These are phyloP conservation scores for Rusavskia elegans DNA, from an alignment of 495 filamentous ascomycete species.

Conservation along the genomic window DNA sequence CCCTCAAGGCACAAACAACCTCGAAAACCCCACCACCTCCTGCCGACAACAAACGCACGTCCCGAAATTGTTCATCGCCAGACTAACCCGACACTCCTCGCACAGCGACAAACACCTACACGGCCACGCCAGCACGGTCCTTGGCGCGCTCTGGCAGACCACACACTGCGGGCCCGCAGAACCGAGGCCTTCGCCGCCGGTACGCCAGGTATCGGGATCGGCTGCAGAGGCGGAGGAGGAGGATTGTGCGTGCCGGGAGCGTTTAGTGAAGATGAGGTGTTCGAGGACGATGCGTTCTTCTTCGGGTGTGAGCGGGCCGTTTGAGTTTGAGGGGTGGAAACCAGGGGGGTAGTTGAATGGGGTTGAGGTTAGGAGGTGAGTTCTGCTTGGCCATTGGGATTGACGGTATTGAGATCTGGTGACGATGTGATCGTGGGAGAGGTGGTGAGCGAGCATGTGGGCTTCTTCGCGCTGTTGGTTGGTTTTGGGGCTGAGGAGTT, in stretches of 20 bases:
- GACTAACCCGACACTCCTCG: conserved; percentile 82
- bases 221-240: conserved; percentile 7
- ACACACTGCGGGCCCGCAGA: conserved; percentile 74
- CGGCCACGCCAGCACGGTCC: conserved; percentile 90
- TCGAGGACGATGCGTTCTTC: conserved; percentile 75
- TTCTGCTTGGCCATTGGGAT: conserved; percentile 45
- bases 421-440: conserved; percentile 50
- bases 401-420: conserved; percentile 66
- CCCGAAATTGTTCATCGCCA: conserved; percentile 93
- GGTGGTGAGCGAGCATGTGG: conserved; percentile 63
- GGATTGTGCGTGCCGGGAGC: conserved; percentile 17
- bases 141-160: conserved; percentile 73
- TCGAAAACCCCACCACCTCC: conserved; percentile 70
- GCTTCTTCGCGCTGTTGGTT: conserved; percentile 69
- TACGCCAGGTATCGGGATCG: conserved; percentile 32
- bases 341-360: conserved; percentile 16
- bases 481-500: conserved; percentile 68
- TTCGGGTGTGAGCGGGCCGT: conserved; percentile 34
- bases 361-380: conserved; percentile 44
- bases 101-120: conserved; percentile 88
- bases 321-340: not conserved
- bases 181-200: conserved; percentile 55
- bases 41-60: conserved; percentile 87
- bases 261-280: conserved; percentile 55
- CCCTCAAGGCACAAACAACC: conserved; percentile 76